Evolutionary conservation across 2,329 filamentous ascomycete species (phyloP).

Genomic region (Phialophora macrospora): DNA sequence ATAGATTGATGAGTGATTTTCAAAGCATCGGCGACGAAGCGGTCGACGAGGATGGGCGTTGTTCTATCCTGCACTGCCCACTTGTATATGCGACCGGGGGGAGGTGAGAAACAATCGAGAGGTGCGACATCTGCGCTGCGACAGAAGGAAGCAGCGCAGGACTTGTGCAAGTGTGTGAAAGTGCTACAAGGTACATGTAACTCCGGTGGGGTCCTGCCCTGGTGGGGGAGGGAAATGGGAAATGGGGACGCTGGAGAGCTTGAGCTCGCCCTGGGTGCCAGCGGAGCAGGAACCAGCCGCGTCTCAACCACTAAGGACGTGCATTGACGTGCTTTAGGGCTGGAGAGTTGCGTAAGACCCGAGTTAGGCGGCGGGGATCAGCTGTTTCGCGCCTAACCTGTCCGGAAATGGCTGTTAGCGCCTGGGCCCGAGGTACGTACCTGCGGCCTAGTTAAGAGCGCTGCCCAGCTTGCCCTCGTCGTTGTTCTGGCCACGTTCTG

Average conservation of each 20-base stretch:
- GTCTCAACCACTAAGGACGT: slow-evolving; percentile 14
- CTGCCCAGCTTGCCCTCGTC: not conserved
- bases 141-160: slow-evolving; percentile 14
- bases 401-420: not conserved
- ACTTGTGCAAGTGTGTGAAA: slow-evolving; percentile 13
- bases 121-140: slow-evolving; percentile 9
- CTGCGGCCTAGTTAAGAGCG: not conserved
- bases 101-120: slow-evolving; percentile 1
- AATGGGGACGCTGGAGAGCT: not conserved
- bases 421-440: slow-evolving; percentile 5
- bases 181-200: slow-evolving; percentile 13
- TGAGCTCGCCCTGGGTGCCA: slow-evolving; percentile 1
- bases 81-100: not conserved
- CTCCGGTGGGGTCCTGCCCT: not conserved
- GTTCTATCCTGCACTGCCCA: not conserved
- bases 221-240: not conserved
- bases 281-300: slow-evolving; percentile 2
- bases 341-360: not conserved
- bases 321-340: slow-evolving; percentile 19
- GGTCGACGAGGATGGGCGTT: not conserved
- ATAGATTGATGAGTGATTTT: not conserved
- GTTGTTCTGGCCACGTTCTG: not conserved
- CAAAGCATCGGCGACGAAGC: not conserved
- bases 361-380: slow-evolving; percentile 7
- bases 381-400: slow-evolving; percentile 4